phyloP scores from a whole-genome alignment of 2,329 filamentous ascomycete species.

The Microcyclospora tardicrescens region DNA sequence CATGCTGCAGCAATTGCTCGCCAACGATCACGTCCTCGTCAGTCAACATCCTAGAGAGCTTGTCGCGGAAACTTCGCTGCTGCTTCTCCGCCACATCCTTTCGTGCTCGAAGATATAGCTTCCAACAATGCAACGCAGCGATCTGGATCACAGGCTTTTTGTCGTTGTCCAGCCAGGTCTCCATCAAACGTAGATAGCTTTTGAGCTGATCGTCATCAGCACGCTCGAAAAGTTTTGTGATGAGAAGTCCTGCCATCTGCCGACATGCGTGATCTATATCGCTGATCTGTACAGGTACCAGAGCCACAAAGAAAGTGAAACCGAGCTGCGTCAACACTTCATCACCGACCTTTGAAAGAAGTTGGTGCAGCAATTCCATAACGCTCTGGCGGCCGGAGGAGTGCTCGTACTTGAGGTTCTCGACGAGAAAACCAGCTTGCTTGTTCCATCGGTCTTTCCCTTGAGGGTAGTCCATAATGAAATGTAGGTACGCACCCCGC shows the following conservation, averaged over 20 bases:
- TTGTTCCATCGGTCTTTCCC: constrained; percentile 79
- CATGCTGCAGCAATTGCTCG: constrained; percentile 62
- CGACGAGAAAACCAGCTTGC: constrained; percentile 76
- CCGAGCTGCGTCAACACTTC: constrained; percentile 73
- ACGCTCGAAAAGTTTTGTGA: constrained; percentile 69
- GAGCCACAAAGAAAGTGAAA: constrained; percentile 67
- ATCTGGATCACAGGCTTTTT: constrained; percentile 58
- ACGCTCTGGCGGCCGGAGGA: constrained; percentile 82
- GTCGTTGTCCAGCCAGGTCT: constrained; percentile 62
- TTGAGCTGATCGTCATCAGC: constrained; percentile 60
- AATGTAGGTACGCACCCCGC: constrained; percentile 82
- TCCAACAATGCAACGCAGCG: constrained; percentile 67
- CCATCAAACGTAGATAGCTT: constrained; percentile 58
- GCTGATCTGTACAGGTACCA: constrained; percentile 76
- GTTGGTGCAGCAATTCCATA: constrained; percentile 76
- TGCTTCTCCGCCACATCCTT: constrained; percentile 51
- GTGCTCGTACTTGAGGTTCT: constrained; percentile 82
- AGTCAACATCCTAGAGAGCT: constrained; percentile 39
- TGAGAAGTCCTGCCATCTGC: constrained; percentile 62
- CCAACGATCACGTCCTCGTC: constrained; percentile 42
- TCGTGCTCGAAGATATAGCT: constrained; percentile 63
- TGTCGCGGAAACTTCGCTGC: constrained; percentile 43
- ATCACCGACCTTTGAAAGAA: constrained; percentile 74
- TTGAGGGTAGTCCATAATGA: constrained; percentile 88
- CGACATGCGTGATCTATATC: constrained; percentile 80